phyloP scores from a whole-genome alignment of 1,284 basidiomycete genomes.

The Ceratobasidium sp. region DNA sequence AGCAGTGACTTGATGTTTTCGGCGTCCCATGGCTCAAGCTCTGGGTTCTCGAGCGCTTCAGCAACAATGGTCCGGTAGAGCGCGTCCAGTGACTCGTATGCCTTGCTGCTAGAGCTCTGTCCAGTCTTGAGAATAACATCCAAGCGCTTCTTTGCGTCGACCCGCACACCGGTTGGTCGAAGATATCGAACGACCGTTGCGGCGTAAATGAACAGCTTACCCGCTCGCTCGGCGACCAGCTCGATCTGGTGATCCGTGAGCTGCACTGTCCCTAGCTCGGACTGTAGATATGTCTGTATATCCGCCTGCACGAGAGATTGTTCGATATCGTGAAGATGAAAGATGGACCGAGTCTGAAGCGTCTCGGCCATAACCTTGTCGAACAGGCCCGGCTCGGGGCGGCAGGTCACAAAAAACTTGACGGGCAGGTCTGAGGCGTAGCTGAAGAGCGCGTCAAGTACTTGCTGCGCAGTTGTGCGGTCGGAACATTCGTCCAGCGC shows the following conservation, averaged over 20 bases:
- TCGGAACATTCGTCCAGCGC: conserved; percentile 44
- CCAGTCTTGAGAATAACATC: neutral
- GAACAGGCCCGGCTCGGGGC: conserved; percentile 24
- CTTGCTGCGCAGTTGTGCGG: neutral
- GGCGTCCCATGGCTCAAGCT: neutral
- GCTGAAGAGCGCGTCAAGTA: conserved; percentile 12
- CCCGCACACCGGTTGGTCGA: neutral
- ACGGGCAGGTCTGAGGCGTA: conserved; percentile 1
- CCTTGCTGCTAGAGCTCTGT: neutral
- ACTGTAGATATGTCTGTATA: conserved; percentile 36
- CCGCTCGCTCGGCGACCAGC: conserved; percentile 23
- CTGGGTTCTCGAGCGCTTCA: neutral
- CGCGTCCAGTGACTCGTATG: neutral
- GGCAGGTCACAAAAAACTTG: conserved; percentile 45
- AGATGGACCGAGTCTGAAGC: no score
- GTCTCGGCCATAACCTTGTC: neutral
- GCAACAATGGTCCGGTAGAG: neutral
- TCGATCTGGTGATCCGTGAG: conserved; percentile 9
- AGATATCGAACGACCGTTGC: conserved; percentile 20
- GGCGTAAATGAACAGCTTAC: conserved; percentile 42
- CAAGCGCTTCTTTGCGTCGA: neutral
- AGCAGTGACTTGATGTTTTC: neutral
- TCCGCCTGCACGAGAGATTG: conserved; percentile 41
- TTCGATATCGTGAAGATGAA: conserved; percentile 46
- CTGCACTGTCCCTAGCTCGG: conserved; percentile 3